A percentile compares a stretch with the other conserved stretches of the same genome.
phyloP scores from a whole-genome alignment of 257 asterid species.

The Solanum neorickii region DNA sequence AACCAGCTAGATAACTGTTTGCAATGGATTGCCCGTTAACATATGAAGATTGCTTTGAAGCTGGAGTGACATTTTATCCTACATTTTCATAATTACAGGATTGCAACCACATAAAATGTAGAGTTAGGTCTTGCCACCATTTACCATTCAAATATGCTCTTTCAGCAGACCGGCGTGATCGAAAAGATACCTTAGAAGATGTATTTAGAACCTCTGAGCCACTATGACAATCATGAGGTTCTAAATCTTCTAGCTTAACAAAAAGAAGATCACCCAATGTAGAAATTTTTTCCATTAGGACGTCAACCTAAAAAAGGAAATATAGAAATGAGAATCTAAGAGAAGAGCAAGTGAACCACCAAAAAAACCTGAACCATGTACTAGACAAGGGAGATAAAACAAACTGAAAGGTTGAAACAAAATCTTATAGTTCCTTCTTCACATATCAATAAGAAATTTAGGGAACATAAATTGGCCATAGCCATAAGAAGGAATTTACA shows the following conservation, averaged over 20 bases:
- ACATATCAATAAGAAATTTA: not conserved
- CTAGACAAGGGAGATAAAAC: not conserved
- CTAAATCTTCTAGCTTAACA: slow-evolving; percentile 52
- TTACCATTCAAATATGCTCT: slow-evolving; percentile 73
- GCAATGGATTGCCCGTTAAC: too few relatives aligned
- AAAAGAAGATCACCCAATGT: slow-evolving; percentile 60
- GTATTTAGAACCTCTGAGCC: slow-evolving; percentile 17
- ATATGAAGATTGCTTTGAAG: not conserved
- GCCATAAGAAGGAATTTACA: not conserved
- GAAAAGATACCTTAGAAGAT: slow-evolving; percentile 61
- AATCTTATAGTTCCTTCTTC: not conserved
- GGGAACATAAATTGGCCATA: not conserved
- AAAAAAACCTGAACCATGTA: not conserved
- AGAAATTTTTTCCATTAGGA: slow-evolving; percentile 72
- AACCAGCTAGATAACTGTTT: not conserved
- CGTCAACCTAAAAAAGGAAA: slow-evolving; percentile 37
- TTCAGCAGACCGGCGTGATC: slow-evolving; percentile 69
- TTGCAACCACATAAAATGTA: slow-evolving; percentile 56
- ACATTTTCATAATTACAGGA: slow-evolving; percentile 12
- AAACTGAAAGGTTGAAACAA: not conserved
- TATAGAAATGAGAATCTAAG: not conserved
- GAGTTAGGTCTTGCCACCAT: slow-evolving; percentile 68
- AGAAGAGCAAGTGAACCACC: not conserved
- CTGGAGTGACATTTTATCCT: slow-evolving; percentile 9
- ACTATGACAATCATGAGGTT: slow-evolving; percentile 26